Conservation (phyloP, 1,284 basidiomycete species). For the Leccinum variabile region DNA sequence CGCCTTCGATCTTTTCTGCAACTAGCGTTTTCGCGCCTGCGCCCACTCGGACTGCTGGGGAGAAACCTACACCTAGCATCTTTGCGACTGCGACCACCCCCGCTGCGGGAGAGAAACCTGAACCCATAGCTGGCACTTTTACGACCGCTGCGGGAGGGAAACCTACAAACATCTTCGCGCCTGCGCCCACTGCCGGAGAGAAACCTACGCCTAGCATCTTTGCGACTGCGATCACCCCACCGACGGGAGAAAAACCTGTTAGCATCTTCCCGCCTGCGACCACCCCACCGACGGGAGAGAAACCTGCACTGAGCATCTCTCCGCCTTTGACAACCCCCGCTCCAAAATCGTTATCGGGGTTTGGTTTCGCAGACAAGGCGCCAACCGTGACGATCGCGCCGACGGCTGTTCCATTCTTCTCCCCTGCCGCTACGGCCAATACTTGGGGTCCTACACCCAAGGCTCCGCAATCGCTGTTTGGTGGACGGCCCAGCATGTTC, state of each 20-base stretch:
- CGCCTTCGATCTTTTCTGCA: conserved; percentile 42
- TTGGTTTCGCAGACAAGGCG: conserved; percentile 3
- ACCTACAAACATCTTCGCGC: not conserved
- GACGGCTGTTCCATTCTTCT: not conserved
- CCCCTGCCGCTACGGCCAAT: not conserved
- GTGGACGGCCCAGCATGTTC: conserved; percentile 13
- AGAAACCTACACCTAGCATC: conserved; percentile 1
- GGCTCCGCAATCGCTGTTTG: conserved; percentile 7
- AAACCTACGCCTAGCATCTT: conserved; percentile 15
- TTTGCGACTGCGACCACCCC: not conserved
- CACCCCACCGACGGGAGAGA: not conserved
- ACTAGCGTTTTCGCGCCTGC: conserved; percentile 7
- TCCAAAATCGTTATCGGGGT: not conserved
- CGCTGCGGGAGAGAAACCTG: not conserved
- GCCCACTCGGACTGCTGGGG: not conserved
- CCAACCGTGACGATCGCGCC: not conserved
- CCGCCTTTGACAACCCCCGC: not conserved
- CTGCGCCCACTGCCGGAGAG: conserved; percentile 5
- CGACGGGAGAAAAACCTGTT: not conserved
- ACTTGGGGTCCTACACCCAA: conserved; percentile 9
- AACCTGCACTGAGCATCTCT: not conserved
- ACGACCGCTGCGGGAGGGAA: not conserved
- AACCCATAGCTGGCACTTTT: conserved; percentile 7
- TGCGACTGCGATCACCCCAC: not conserved
- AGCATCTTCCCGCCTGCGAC: not conserved